phyloP scores from a whole-genome alignment of 805 yeast genomes.

The Scheffersomyces stipitis region DNA sequence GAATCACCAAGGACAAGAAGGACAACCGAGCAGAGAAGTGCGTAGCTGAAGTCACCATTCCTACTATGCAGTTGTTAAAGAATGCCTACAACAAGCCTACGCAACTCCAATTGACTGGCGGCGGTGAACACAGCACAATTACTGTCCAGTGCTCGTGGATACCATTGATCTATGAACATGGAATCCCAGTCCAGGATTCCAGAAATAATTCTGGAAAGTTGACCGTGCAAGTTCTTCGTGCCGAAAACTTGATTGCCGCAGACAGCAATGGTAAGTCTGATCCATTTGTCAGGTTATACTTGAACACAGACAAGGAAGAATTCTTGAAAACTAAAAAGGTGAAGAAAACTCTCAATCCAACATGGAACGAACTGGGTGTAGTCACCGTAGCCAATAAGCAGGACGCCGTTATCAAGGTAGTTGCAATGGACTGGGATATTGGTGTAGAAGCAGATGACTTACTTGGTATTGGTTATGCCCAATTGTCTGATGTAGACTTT shows the following conservation, averaged over 20 bases:
- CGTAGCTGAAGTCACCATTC: conserved; percentile 61
- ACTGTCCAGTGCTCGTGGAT: conserved; percentile 71
- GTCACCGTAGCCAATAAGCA: conserved; percentile 61
- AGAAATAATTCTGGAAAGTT: conserved; percentile 74
- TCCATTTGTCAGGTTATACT: conserved; percentile 73
- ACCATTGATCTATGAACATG: conserved; percentile 58
- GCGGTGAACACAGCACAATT: conserved; percentile 48
- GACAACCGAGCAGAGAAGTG: conserved; percentile 56
- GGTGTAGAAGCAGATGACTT: conserved; percentile 84
- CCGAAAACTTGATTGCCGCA: conserved; percentile 73
- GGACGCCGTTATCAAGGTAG: conserved; percentile 56
- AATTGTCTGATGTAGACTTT: conserved; percentile 52
- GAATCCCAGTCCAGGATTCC: conserved; percentile 72
- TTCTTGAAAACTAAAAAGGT: conserved; percentile 74
- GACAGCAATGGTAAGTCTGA: conserved; percentile 93
- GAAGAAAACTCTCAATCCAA: conserved; percentile 89
- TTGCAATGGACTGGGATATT: conserved; percentile 87
- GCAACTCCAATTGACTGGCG: conserved; percentile 53
- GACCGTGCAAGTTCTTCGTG: conserved; percentile 59
- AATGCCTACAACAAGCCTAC: conserved; percentile 65
- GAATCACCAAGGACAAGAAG: conserved; percentile 56
- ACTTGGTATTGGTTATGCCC: conserved; percentile 64
- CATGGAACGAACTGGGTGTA: conserved; percentile 72
- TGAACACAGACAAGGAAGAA: conserved; percentile 59
- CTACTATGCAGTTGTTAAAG: conserved; percentile 64